Percentiles rank a stretch among this genome's conserved stretches.
These are phyloP conservation scores for Pisolithus microcarpus DNA, from an alignment of 768 basidiomycete genomes.

Conservation along the genomic window DNA sequence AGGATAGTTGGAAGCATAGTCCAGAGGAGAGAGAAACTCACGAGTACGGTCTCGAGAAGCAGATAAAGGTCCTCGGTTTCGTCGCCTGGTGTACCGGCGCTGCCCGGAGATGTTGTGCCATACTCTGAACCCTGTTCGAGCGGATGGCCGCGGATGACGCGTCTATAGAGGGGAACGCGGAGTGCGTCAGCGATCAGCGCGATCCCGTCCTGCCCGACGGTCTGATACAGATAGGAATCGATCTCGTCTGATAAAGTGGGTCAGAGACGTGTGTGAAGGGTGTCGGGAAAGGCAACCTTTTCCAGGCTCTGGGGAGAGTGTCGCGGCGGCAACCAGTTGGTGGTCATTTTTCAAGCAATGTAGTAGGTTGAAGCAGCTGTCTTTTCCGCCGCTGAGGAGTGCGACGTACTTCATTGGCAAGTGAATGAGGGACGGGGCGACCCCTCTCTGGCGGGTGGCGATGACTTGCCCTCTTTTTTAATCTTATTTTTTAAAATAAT, in stretches of 20 bases:
- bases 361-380: slow-evolving; percentile 91
- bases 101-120: slow-evolving; percentile 52
- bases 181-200: slow-evolving; percentile 79
- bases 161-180: slow-evolving; percentile 78
- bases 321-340: slow-evolving; percentile 80
- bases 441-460: slow-evolving; percentile 9
- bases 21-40: slow-evolving; percentile 23
- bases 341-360: slow-evolving; percentile 87
- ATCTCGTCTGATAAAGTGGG: slow-evolving; percentile 71
- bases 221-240: slow-evolving; percentile 97
- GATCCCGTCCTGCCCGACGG: slow-evolving; percentile 95
- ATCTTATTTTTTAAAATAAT: neutral
- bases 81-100: slow-evolving; percentile 63
- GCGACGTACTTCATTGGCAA: slow-evolving; percentile 85
- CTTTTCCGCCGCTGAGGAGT: slow-evolving; percentile 94
- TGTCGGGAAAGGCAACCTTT: slow-evolving; percentile 52
- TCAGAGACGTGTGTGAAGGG: slow-evolving; percentile 3
- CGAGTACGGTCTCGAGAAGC: slow-evolving; percentile 72
- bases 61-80: slow-evolving; percentile 92
- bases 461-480: too few species aligned
- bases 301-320: slow-evolving; percentile 74
- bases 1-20: neutral
- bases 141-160: slow-evolving; percentile 73
- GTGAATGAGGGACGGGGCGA: slow-evolving; percentile 3
- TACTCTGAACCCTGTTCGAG: slow-evolving; percentile 82